Base-by-base conservation (phyloP, 2,329 filamentous ascomycete species). In the Trichophyton mentagrophytes region DNA sequence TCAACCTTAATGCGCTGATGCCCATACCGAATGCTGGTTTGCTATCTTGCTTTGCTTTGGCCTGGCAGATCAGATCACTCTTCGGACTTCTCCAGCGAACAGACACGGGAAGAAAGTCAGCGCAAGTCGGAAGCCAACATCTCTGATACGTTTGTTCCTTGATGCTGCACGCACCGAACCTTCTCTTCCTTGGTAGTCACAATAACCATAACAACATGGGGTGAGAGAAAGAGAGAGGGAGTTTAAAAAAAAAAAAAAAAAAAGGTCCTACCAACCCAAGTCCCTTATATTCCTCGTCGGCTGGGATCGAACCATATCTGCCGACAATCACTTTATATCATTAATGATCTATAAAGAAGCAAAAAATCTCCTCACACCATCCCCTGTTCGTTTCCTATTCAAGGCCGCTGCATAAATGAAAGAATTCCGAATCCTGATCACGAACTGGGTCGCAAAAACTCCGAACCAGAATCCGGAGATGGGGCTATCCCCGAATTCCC, bases 321-420 rank as follows among this genome's bases (percentile, higher is more conserved):
- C 22, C 13, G 49, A 53, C n/a, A 53, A 53, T 30, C 22, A 30
- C 22, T 33, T 30, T 33, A 53, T 53, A 53, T 53, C 49, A 53
- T 53, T 33, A 53, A 53, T 53, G 49, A 53, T 53, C 49, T 53
- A 53, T 53, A n/a, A 44, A 20, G n/a, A 53, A 30, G 33, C 33
- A 38, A 33, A 53, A 30, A 30, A 15, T 25, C 15, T 20, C 47
- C 47, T 30, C 27, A 11, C 25, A 13, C 47, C 13, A 20, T 53
- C 49, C 49, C 49, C 44, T 47, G 44, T 47, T 13, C 17, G 44
- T 25, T 47, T 20, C 44, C 44, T 47, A 15, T 47, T 47, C 44
- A 17, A 47, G 44, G 17, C 20, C 20, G n/a, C 9, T 47, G 44
- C 44, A 47, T 47, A 47, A 47, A 47, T n/a, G 44, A 25, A 25